A percentile compares a stretch with the other conserved stretches of the same genome.
Conservation (phyloP, 345 rosid species). For the Cardamine resedifolia region DNA sequence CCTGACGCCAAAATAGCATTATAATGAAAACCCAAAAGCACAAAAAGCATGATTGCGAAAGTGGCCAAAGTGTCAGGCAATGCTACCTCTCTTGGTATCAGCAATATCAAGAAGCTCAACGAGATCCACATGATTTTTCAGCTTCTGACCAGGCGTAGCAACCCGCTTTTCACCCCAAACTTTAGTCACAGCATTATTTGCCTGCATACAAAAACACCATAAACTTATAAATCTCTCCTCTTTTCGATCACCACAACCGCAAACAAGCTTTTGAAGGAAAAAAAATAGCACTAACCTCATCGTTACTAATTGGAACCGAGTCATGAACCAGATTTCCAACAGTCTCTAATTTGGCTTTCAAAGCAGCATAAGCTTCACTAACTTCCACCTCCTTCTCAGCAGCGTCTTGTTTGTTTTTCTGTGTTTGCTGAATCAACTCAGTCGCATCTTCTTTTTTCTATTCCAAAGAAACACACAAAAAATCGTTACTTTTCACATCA, state of each 20-base stretch:
- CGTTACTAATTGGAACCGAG: slow-evolving; percentile 69
- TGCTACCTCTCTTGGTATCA: slow-evolving; percentile 70
- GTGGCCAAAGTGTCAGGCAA: background rate
- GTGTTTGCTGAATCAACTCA: slow-evolving; percentile 42
- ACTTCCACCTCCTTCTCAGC: slow-evolving; percentile 72
- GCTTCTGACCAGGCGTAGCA: slow-evolving; percentile 44
- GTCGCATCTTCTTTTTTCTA: slow-evolving; percentile 57
- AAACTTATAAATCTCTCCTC: background rate
- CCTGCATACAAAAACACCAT: slow-evolving; percentile 46
- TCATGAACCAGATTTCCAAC: slow-evolving; percentile 92
- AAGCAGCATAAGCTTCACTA: slow-evolving; percentile 49
- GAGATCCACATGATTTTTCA: slow-evolving; percentile 89
- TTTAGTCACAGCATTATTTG: slow-evolving; percentile 60
- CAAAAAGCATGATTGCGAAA: background rate
- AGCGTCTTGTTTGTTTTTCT: slow-evolving; percentile 52
- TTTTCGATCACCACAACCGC: background rate
- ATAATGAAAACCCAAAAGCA: background rate
- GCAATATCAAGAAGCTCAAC: slow-evolving; percentile 87
- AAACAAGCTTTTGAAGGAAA: background rate
- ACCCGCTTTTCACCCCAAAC: slow-evolving; percentile 60
- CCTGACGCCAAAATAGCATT: slow-evolving; percentile 44
- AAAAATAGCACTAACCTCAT: slow-evolving; percentile 56
- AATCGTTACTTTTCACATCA: background rate
- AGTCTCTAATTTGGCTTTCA: slow-evolving; percentile 57
- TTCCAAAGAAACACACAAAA: background rate